phyloP scores from a whole-genome alignment of 345 rosid genomes.

The Brassica cretica region DNA sequence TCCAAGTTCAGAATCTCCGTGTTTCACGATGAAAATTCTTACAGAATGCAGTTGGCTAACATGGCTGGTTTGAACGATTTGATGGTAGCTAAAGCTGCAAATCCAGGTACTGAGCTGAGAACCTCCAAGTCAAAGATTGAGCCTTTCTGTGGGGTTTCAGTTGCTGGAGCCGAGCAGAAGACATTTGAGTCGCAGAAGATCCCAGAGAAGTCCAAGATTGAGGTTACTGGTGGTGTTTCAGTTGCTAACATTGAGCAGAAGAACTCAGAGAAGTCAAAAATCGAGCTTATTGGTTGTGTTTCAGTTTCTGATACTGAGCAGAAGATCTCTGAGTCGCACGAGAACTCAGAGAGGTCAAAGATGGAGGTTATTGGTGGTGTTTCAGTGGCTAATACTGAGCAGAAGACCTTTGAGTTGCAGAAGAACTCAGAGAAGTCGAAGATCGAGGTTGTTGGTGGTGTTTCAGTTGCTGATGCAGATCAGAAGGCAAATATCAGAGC shows the following conservation, averaged over 20 bases:
- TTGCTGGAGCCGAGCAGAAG: slow-evolving; percentile 36
- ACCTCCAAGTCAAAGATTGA: slow-evolving; percentile 42
- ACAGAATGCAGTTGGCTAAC: slow-evolving; percentile 60
- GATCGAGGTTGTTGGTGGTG: slow-evolving; percentile 39
- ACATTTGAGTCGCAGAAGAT: slow-evolving; percentile 10
- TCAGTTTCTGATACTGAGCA: slow-evolving; percentile 23
- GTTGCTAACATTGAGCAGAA: slow-evolving; percentile 29
- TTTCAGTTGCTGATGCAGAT: slow-evolving; percentile 44
- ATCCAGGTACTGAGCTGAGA: slow-evolving; percentile 34
- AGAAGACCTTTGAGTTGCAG: slow-evolving; percentile 30
- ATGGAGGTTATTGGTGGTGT: slow-evolving; percentile 31
- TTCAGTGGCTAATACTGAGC: slow-evolving; percentile 24
- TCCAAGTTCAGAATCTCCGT: slow-evolving; percentile 72
- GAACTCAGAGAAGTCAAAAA: slow-evolving; percentile 10
- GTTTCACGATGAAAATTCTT: slow-evolving; percentile 62
- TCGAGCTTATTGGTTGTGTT: neutral
- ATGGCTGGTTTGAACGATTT: slow-evolving; percentile 47
- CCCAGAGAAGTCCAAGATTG: slow-evolving; percentile 7
- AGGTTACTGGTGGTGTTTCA: slow-evolving; percentile 4
- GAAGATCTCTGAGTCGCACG: slow-evolving; percentile 32
- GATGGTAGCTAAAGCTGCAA: slow-evolving; percentile 18
- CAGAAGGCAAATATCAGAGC: neutral
- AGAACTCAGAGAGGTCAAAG: slow-evolving; percentile 38
- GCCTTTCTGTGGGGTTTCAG: slow-evolving; percentile 47
- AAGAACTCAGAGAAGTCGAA: slow-evolving; percentile 39